Percentiles rank a stretch among this genome's conserved stretches.
phyloP scores from a whole-genome alignment of 495 filamentous ascomycete species.

The Annulohypoxylon nitens region DNA sequence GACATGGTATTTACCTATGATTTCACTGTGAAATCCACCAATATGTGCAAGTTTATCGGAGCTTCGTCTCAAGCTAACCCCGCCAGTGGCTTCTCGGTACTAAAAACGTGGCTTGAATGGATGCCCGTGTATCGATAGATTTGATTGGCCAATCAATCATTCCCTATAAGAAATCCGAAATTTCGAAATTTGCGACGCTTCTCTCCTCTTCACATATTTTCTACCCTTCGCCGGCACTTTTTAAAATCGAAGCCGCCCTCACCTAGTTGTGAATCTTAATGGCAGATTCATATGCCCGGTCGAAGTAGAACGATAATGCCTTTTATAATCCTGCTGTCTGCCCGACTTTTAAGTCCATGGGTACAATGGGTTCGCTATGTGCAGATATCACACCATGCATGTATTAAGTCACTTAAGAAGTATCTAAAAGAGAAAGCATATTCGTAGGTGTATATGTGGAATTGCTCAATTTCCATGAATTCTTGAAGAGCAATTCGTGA shows the following conservation, averaged over 20 bases:
- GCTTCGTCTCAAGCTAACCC: neutral
- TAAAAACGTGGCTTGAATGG: slow-evolving; percentile 17
- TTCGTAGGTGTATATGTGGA: neutral
- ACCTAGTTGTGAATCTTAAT: slow-evolving; percentile 23
- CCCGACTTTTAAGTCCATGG: slow-evolving; percentile 41
- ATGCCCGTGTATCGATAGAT: neutral
- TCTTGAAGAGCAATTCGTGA: slow-evolving; percentile 1
- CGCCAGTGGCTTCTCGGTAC: slow-evolving; percentile 5
- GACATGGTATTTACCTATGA: too few relatives aligned
- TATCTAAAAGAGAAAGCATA: neutral
- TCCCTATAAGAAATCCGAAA: slow-evolving; percentile 18
- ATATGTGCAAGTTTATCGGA: neutral
- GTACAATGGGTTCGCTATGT: slow-evolving; percentile 55
- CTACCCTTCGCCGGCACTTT: slow-evolving; percentile 49
- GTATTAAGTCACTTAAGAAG: neutral
- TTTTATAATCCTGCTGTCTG: slow-evolving; percentile 54
- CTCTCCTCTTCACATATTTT: slow-evolving; percentile 57
- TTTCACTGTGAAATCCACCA: neutral
- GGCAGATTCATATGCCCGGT: slow-evolving; percentile 41
- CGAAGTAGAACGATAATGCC: slow-evolving; percentile 50
- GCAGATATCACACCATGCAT: slow-evolving; percentile 45
- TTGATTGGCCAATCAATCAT: slow-evolving; percentile 28
- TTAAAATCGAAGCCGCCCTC: slow-evolving; percentile 34
- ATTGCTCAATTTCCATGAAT: neutral
- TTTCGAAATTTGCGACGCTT: slow-evolving; percentile 19